Base-by-base conservation (phyloP, 305 asterid species). In the Fraxinus latifolia region DNA sequence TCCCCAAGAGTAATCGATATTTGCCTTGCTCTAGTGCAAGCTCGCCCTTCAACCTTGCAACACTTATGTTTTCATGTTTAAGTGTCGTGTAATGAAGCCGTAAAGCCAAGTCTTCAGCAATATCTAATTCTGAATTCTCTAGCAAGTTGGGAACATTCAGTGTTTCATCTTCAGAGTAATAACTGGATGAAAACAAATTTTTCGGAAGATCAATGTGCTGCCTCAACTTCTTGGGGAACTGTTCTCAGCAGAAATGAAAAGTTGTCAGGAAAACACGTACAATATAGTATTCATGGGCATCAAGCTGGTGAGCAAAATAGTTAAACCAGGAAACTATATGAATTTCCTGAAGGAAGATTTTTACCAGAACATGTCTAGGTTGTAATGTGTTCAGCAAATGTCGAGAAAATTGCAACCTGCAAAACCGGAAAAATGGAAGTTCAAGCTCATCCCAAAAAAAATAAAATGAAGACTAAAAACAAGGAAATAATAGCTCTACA, bases 361-460 rank as follows among this genome's bases (percentile, higher is more conserved):
- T 50, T 93, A 92, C 97, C 95, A 91, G 76, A 80, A 93, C 92
- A 82, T 89, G 90, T 85, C 79, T 88, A 78, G 98, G 98, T 83
- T 89, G 93, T 80, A 95, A 77, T 65, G 87, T 78, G 89, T 90
- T 90, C 84, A 95, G 84, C 73, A 93, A 74, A 79, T 79, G 84
- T 83, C 77, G 89, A 74, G 87, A 84, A 68, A 85, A 87, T 55
- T 83, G 90, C 81, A 85, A 79, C 87, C 98, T 93, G 91, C 33
- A 78, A 82, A 86, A 82, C 76, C 12, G 32, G 25, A 60, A 74
- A 33, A 31, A 70, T 36, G n/a, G 27, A 67, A 76, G 70, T 25
- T 65, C 76, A 29, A 19, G 77, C 37, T 73, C 29, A 80, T 68
- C 12, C 29, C 23, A 7, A 60, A 1, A 7, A 21, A 55, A 65